Base-by-base conservation (phyloP, 768 basidiomycete species). In the Kwoniella newhampshirensis region DNA sequence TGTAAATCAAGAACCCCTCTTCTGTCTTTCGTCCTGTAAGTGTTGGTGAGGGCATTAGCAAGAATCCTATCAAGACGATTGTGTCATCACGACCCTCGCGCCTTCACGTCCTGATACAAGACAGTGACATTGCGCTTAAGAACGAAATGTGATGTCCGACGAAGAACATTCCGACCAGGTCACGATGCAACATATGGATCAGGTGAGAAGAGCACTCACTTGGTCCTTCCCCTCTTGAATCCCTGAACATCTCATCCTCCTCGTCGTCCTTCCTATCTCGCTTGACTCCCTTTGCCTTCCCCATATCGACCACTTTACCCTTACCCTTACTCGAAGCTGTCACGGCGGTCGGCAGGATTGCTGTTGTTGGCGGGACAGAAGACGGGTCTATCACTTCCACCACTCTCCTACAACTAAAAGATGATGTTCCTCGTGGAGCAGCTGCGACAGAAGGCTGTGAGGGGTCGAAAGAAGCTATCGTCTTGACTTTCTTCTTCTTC, bases 1-100 rank as follows among this genome's bases (percentile, higher is more conserved):
- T 77, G 59, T 70, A 77, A 39, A 77, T 77, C 55, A 71, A 54
- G 58, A 72, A 77, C 0, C 76, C 76, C 59, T 77, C 76, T 53
- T 77, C 75, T 2, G 76, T 77, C 45, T 68, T 72, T 21, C 72
- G 60, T 55, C 76, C 76, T 77, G 52, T n/a, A 26, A n/a, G 18
- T 4, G 39, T 35, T 1, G 25, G n/a, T 5, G 40, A 7, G 11
- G 26, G 20, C 30, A 13, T 15, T 30, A 26, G 27, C 42, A 25
- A 45, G 23, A 36, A 42, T 39, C 27, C 27, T 18, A n/a, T 54
- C 44, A 37, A 18, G 18, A 32, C 32, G 32, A 13, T 32, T 32
- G 32, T 32, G 32, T 6, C 32, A 32, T 5, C 26, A 30, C 30
- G 7, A 17, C 23, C 43, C 15, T 6, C 18, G 21, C 40, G 12